Evolutionary conservation across 2,329 filamentous ascomycete genomes (phyloP).

Genomic region (Colletotrichum sojae): DNA sequence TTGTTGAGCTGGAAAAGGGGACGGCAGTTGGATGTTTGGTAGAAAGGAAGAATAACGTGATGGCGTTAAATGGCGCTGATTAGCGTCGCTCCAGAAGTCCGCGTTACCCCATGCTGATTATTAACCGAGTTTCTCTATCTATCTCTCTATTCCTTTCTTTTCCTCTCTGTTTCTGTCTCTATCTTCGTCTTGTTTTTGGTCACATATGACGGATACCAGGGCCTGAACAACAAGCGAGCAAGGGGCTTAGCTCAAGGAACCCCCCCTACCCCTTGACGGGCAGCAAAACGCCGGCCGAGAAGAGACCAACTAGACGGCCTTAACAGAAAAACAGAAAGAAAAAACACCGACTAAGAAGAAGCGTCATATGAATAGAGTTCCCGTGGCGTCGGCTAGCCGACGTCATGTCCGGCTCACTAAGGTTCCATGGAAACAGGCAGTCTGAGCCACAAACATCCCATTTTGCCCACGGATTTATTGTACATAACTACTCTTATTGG

Average conservation of each 20-base stretch:
- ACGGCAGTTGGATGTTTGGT: no score
- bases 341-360: background rate
- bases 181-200: background rate
- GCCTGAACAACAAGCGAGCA: conserved; percentile 6
- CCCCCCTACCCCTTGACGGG: no score
- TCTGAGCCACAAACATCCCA: conserved; percentile 27
- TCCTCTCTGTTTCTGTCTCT: no score
- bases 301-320: background rate
- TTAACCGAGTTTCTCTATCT: background rate
- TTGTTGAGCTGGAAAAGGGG: background rate
- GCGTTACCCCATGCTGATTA: background rate
- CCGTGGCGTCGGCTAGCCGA: conserved; percentile 31
- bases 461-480: no score
- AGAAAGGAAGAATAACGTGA: background rate
- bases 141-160: no score
- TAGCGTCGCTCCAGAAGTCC: background rate
- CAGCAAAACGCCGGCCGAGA: conserved; percentile 2
- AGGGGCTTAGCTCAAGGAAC: conserved; percentile 2
- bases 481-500: no score
- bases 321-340: conserved; percentile 1
- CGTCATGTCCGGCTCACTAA: conserved; percentile 26
- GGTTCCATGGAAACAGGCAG: conserved; percentile 29
- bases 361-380: conserved; percentile 38
- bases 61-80: background rate
- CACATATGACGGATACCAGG: conserved; percentile 5